Base-by-base conservation (phyloP, 768 basidiomycete genomes). In the Mycena alexandri region DNA sequence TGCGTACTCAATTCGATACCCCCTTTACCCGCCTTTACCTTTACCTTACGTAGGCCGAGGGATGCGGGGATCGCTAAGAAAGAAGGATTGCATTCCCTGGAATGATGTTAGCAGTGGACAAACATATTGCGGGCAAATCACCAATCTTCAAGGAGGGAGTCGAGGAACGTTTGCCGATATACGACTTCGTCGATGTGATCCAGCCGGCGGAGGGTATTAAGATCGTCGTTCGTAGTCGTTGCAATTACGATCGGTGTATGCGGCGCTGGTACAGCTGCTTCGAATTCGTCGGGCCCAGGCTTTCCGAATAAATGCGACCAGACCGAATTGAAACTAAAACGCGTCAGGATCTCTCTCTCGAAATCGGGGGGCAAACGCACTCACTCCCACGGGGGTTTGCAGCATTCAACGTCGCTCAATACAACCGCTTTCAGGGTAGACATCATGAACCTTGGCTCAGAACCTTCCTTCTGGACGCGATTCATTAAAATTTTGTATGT, bases 361-460 rank as follows among this genome's bases (percentile, higher is more conserved):
- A 6, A 22, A 24, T 11, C 24, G 21, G 36, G 10, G 25, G 3
- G 33, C 24, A 47, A 29, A 61, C 65, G 22, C 22, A 66, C 65
- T 5, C 9, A 11, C 11, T 10, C 38, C 38, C 38, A 11, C 29
- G 17, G 12, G 24, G 33, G 42, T 11, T 14, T 36, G 17, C 19
- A 46, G 12, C 25, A 17, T 11, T 54, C 43, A 22, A 44, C 52
- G 25, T 61, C 44, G 29, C 12, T 10, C 58, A 66, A 55, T 3
- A 66, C 24, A 47, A 61, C 46, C 34, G 46, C 65, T 42, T 66
- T 61, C 17, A 66, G 16, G 10, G 41, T 34, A 22, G 64, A 60
- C n/a, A 41, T 13, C 13, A 54, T 46, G 36, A 17, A 53, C 11
- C 21, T 46, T 6, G 16, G 9, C 22, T 33, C 34, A 21, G 25